Base-by-base conservation (phyloP, 2,329 filamentous ascomycete species). In the Daldinia sp. region DNA sequence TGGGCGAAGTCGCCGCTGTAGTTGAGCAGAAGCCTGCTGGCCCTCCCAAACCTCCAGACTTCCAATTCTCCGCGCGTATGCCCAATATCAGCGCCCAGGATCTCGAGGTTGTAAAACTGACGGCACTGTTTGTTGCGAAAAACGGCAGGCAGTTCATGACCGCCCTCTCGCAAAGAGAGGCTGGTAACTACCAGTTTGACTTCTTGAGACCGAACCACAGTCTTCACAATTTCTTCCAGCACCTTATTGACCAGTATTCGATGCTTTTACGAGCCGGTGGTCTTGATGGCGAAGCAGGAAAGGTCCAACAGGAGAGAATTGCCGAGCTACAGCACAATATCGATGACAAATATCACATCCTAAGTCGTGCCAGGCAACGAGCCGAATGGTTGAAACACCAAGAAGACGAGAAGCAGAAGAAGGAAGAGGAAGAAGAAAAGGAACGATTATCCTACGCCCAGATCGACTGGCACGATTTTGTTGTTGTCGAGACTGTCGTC, bases 401-500 rank as follows among this genome's bases (percentile, higher is more conserved):
- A 72, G 92, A 95, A 69, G 82, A 88, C 56, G 92, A 97, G 79
- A 94, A 94, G 76, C 87, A 89, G 71, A 92, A 94, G 82, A 93
- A 94, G 74, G 93, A 96, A 72, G 93, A 96, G 73, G 88, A 94
- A 66, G 90, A 90, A 37, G 91, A 96, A 74, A 88, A 93, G 72
- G 92, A 97, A 76, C 89, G 89, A 72, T 80, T 84, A 19, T 82
- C 87, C 55, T 88, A 95, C 77, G 90, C 91, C 1, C 90, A 95
- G 71, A 95, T 99, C 66, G 95, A 99, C 77, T 99, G 95, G 95
- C 92, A 96, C 74, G 94, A 98, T 75, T 99, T 99, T 72, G 90
- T 94, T 30, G 91, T 99, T 17, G 93, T 97, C 43, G 95, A 97
- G 78, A 97, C 94, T 0, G 94, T 99, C 55, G 83, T 93, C 13